Base-by-base conservation (phyloP, 2,329 filamentous ascomycete genomes). In the Ascochyta pisi region DNA sequence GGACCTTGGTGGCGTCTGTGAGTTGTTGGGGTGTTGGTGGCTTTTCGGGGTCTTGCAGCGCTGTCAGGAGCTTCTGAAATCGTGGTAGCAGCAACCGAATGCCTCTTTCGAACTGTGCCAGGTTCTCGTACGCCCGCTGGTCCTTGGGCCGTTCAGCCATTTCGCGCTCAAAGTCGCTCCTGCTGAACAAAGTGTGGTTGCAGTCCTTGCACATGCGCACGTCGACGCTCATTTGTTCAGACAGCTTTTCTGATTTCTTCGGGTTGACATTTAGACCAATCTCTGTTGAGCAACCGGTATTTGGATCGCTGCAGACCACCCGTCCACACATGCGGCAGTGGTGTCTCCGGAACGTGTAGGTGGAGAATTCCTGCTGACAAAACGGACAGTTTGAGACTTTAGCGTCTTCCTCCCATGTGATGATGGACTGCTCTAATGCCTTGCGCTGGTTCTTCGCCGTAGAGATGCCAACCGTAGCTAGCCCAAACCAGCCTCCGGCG, bases 121-220 rank as follows among this genome's bases (percentile, higher is more conserved):
- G 81, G 12, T 92, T 96, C 66, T 88, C 89, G 73, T 96, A 97
- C 0, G 90, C 87, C 34, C 89, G 86, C 68, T 93, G 87, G 65
- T 94, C 89, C 2, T 89, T 83, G 0, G 90, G 88, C 60, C 88
- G 89, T 46, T 85, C 81, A 1, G 82, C 78, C 4, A 92, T 75
- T 9, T 92, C 89, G 8, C 86, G 84, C 23, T 85, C 81, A 70
- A 96, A 96, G 70, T 96, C 92, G 34, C 88, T 85, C 65, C 89
- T 88, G 46, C 84, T 84, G 74, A 91, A 91, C 19, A 91, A 76
- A 0, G 85, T 90, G 29, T 83, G 78, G 62, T 84, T 92, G 79
- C 95, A 99, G 53, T 96, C 92, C 67, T 89, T 90, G 76, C 95
- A 99, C 84, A 99, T 94, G 38, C 95, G 87, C 15, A 99, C 81